Base-by-base conservation (phyloP, 2,329 filamentous ascomycete species). In the Cercospora janseana region DNA sequence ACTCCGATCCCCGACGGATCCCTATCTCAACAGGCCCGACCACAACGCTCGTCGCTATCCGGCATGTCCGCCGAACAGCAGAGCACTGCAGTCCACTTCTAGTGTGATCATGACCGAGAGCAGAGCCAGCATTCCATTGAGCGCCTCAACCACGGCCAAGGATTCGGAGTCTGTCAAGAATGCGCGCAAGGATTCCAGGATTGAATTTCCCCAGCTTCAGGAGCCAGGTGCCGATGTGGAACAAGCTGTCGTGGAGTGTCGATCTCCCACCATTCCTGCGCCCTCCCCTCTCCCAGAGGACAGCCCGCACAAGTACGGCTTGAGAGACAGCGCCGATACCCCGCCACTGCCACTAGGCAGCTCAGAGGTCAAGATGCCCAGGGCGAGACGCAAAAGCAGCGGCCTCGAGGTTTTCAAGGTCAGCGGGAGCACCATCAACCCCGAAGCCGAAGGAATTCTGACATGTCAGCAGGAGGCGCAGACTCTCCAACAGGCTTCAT, bases 261-360 rank as follows among this genome's bases (percentile, higher is more conserved):
- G 63, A 10, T 66, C 61, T 34, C 65, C 65, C 5, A 61, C 59
- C 23, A 49, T 67, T 8, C 65, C 64, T 13, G 58, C 63, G 23
- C 65, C 65, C 16, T 63, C 63, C 29, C 63, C 63, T 8, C 50
- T 67, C 10, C 63, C 64, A 34, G 63, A 66, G 53, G 65, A 67
- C 45, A 66, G 63, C 41, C 65, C 65, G 13, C 65, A 67, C 53
- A 66, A 67, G 54, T 67, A 67, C 50, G 65, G 65, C 20, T 43
- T 67, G 51, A 52, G 58, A 52, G 64, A 67, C 50, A 54, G 58
- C 44, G 62, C 65, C 54, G 61, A 66, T 32, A 66, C 63, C 7
- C 63, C 64, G 9, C 61, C 66, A 34, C 42, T 58, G 28, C 58
- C 63, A 20, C 52, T 56, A 29, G 51, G 28, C 16, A 35, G 57